Percentiles rank a stretch among this genome's conserved stretches.
Evolutionary conservation across 192 early-diverging fungal species (phyloP).

Genomic region (Cladochytrium replicatum): DNA sequence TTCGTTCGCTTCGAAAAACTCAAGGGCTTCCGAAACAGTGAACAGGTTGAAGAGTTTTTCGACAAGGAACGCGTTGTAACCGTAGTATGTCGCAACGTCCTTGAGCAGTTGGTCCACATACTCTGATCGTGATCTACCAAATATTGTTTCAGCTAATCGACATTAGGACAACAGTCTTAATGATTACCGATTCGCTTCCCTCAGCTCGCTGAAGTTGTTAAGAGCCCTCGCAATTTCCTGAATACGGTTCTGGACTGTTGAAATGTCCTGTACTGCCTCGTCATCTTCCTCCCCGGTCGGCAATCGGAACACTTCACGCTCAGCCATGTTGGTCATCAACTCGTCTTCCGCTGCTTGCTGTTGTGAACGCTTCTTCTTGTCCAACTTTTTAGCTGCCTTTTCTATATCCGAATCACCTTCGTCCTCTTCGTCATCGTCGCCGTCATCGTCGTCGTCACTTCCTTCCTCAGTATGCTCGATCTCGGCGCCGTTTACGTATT

Average conservation of each 20-base stretch:
- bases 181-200: slow-evolving; percentile 51
- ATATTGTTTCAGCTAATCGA: slow-evolving; percentile 62
- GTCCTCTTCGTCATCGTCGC: slow-evolving; percentile 39
- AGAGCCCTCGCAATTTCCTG: slow-evolving; percentile 83
- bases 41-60: slow-evolving; percentile 90
- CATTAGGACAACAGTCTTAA: slow-evolving; percentile 34
- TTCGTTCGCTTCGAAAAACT: slow-evolving; percentile 99
- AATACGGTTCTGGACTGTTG: slow-evolving; percentile 74
- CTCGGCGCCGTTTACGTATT: slow-evolving; percentile 13
- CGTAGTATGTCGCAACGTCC: slow-evolving; percentile 89
- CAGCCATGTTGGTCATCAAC: slow-evolving; percentile 65
- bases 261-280: slow-evolving; percentile 53
- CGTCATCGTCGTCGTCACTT: slow-evolving; percentile 28
- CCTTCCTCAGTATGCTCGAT: slow-evolving; percentile 9
- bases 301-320: slow-evolving; percentile 55
- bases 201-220: slow-evolving; percentile 79
- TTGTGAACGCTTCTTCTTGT: slow-evolving; percentile 50
- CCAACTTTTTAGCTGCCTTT: slow-evolving; percentile 58
- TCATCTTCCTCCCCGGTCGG: slow-evolving; percentile 70
- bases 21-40: slow-evolving; percentile 79
- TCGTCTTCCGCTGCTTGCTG: slow-evolving; percentile 61
- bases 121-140: slow-evolving; percentile 57
- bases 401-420: slow-evolving; percentile 58
- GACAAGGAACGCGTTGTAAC: slow-evolving; percentile 84
- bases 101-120: slow-evolving; percentile 80